These are phyloP conservation scores for Candolleomyces eurysporus DNA, from an alignment of 768 basidiomycete species.

Conservation along the genomic window DNA sequence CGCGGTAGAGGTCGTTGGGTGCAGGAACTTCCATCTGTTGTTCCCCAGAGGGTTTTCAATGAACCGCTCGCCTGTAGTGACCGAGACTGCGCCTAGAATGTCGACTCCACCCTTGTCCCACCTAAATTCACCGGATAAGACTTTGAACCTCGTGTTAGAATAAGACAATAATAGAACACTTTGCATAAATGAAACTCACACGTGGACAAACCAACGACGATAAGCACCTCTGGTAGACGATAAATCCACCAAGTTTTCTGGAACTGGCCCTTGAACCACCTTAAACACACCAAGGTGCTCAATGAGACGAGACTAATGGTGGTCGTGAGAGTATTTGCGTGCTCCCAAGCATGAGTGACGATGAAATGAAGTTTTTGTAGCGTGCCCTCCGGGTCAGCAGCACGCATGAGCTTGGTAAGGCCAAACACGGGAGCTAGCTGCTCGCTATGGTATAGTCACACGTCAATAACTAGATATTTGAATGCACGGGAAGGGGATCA, in stretches of 20 bases:
- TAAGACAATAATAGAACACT: too few species aligned
- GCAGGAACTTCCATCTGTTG: constrained; percentile 60
- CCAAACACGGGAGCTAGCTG: constrained; percentile 92
- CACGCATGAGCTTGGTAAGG: constrained; percentile 52
- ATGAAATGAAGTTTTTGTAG: constrained; percentile 80
- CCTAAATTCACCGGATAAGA: constrained; percentile 60
- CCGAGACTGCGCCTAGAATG: constrained; percentile 77
- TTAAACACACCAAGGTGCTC: constrained; percentile 57
- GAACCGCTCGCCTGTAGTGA: constrained; percentile 58
- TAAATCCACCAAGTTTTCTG: constrained; percentile 68
- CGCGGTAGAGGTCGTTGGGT: constrained; percentile 81
- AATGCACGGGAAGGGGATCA: background rate
- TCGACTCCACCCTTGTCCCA: constrained; percentile 83
- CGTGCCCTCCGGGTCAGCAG: constrained; percentile 61
- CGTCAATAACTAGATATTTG: background rate
- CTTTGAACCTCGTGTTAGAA: constrained; percentile 32
- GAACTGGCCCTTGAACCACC: constrained; percentile 57
- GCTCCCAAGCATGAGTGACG: constrained; percentile 50
- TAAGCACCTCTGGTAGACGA: constrained; percentile 85
- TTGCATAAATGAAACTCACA: constrained; percentile 42
- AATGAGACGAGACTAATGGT: constrained; percentile 74
- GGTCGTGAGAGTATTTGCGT: constrained; percentile 66
- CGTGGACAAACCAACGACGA: constrained; percentile 83
- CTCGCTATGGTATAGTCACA: constrained; percentile 43
- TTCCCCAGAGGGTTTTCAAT: constrained; percentile 72